Base-by-base conservation (phyloP, 129 eudicot genomes). In the Erigeron canadensis region DNA sequence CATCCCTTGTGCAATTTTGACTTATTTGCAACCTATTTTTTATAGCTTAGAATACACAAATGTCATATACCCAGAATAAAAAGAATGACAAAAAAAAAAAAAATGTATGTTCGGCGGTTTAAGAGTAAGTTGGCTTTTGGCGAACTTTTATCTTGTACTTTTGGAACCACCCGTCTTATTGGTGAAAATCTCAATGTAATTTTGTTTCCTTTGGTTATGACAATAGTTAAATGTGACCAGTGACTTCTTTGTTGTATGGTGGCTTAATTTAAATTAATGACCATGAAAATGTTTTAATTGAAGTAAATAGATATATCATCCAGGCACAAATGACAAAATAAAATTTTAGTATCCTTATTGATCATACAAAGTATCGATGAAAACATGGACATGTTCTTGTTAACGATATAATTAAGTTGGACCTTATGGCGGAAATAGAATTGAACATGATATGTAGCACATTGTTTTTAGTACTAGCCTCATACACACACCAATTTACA, bases 1-100 rank as follows among this genome's bases (percentile, higher is more conserved):
- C 65, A 41, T 76, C 48, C 38, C 43, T 67, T 59, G 13, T 67
- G 42, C 74, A 58, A 45, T 16, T 76, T 76, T 76, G 80, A 76
- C 80, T 76, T 76, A 47, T 68, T 38, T 68, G 55, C 54, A 19
- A 7, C 57, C 43, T 41, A 6, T 43, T 56, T 15, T 48, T 4
- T 12, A 15, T 15, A 17, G 3, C 16, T 5, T 43, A 3, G 42
- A 39, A 11, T 61, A 11, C 17, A 61, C 45, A 6, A 58, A 57
- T 6, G 43, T 42, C 44, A 9, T 21, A 8, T 60, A 15, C 11
- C 13, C 8, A 18, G 2, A 18, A 41, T 17, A 65, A 48, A 19
- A 18, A 12, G 19, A 15, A 12, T 42, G 5, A 7, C 0, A 8
- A 62, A 10, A 46, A 3, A 9, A 7, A 1, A 8, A 62, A 10